Percentiles rank a stretch among this genome's conserved stretches.
Evolutionary conservation across 177 flowering plant genomes (phyloP).

Genomic region (Vitis hybrid): DNA sequence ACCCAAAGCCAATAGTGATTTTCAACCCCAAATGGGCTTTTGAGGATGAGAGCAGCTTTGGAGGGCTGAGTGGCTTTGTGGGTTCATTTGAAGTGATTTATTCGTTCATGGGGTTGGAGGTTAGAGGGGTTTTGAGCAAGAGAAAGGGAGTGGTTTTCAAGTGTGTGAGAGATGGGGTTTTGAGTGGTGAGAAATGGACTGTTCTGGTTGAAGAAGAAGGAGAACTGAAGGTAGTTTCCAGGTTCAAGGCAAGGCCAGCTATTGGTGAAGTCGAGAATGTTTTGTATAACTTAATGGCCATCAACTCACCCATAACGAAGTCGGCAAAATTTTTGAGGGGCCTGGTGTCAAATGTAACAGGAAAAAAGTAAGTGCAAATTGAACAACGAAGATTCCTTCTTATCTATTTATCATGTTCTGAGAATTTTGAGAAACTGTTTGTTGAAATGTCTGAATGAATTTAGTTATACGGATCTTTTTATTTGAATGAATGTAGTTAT

Average conservation of each 20-base stretch:
- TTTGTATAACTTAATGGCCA: constrained; percentile 83
- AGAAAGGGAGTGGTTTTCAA: constrained; percentile 72
- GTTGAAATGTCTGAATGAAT: constrained; percentile 11
- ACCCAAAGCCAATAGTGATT: constrained; percentile 74
- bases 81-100: constrained; percentile 79
- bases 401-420: too few relatives aligned
- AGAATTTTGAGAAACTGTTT: background rate
- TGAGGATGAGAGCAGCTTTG: constrained; percentile 66
- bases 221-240: constrained; percentile 60
- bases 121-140: constrained; percentile 70
- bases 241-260: constrained; percentile 64
- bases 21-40: constrained; percentile 80
- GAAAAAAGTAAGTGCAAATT: constrained; percentile 41
- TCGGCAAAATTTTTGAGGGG: constrained; percentile 72
- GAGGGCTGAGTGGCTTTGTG: constrained; percentile 56
- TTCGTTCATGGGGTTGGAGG: constrained; percentile 86
- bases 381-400: too few relatives aligned
- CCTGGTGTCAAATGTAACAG: constrained; percentile 72
- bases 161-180: constrained; percentile 60
- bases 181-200: constrained; percentile 69
- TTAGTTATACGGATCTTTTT: background rate
- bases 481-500: background rate
- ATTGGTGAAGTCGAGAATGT: constrained; percentile 80
- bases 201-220: constrained; percentile 78
- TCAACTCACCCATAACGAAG: constrained; percentile 83